A percentile compares a stretch with the other conserved stretches of the same genome.
Conservation (phyloP, 1,284 basidiomycete genomes). For the Singerocomus rubriflavus region DNA sequence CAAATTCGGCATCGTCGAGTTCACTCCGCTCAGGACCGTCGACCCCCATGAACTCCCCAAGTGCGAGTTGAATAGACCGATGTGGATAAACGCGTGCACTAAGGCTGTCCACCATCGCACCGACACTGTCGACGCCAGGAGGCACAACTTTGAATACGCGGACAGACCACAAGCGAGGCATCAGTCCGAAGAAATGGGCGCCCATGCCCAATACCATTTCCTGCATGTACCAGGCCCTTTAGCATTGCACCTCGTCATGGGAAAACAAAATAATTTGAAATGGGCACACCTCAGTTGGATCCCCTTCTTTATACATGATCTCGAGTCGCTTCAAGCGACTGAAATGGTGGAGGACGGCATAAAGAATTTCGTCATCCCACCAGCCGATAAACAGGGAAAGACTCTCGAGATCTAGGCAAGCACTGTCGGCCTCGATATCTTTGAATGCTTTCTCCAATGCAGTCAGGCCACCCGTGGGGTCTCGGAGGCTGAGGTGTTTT, state of each 20-base stretch:
- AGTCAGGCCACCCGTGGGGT: slow-evolving; percentile 22
- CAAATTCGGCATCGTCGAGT: slow-evolving; percentile 13
- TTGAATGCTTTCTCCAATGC: slow-evolving; percentile 30
- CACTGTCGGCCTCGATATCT: slow-evolving; percentile 21
- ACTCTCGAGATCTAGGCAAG: slow-evolving; percentile 19
- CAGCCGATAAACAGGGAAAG: slow-evolving; percentile 27
- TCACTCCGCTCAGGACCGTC: slow-evolving; percentile 18
- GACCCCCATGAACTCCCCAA: slow-evolving; percentile 11
- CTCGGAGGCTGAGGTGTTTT: slow-evolving; percentile 25
- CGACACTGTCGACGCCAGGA: slow-evolving; percentile 9
- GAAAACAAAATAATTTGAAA: background rate
- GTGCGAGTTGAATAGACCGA: slow-evolving; percentile 7
- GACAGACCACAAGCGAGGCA: slow-evolving; percentile 26
- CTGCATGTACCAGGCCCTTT: slow-evolving; percentile 1
- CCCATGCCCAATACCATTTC: slow-evolving; percentile 32
- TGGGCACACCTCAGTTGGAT: slow-evolving; percentile 26
- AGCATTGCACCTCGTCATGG: background rate
- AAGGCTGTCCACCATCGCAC: slow-evolving; percentile 6
- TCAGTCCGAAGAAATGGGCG: slow-evolving; percentile 30
- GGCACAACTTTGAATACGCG: slow-evolving; percentile 28
- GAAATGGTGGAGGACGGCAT: slow-evolving; percentile 29
- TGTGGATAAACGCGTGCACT: slow-evolving; percentile 14
- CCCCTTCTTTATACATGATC: slow-evolving; percentile 15
- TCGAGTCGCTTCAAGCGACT: slow-evolving; percentile 21
- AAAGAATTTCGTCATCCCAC: slow-evolving; percentile 32